phyloP scores from a whole-genome alignment of 495 filamentous ascomycete genomes.

The Talaromyces trachyspermus region DNA sequence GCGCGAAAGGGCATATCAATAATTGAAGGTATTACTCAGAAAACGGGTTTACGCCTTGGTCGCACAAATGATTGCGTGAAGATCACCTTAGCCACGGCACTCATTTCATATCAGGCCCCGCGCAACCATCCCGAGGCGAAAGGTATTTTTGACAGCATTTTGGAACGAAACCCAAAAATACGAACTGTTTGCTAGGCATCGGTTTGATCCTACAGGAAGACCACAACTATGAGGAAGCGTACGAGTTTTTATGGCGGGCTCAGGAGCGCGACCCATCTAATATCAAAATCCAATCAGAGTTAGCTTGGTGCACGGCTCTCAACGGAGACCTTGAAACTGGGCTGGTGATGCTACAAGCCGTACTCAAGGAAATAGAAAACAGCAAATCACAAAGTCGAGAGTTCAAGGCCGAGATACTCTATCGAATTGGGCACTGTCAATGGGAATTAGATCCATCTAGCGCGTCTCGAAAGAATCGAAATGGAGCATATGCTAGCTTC shows the following conservation, averaged over 20 bases:
- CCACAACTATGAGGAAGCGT: conserved; percentile 72
- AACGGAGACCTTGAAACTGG: conserved; percentile 62
- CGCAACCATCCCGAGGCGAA: conserved; percentile 86
- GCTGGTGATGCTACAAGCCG: conserved; percentile 58
- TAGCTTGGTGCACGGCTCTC: conserved; percentile 85
- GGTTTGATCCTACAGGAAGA: conserved; percentile 89
- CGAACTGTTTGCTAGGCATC: conserved; percentile 77
- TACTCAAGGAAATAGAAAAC: conserved; percentile 51
- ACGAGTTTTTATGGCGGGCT: conserved; percentile 69
- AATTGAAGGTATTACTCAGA: conserved; percentile 48
- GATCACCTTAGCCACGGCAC: conserved; percentile 67
- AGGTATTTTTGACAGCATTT: conserved; percentile 67
- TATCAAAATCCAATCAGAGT: conserved; percentile 69
- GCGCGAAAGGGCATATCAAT: conserved; percentile 63
- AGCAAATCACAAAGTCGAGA: conserved; percentile 54
- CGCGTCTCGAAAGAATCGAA: conserved; percentile 64
- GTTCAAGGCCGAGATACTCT: conserved; percentile 73
- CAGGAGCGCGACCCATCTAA: conserved; percentile 62
- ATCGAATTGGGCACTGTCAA: conserved; percentile 79
- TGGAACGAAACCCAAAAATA: conserved; percentile 62
- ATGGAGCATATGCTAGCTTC: conserved; percentile 74
- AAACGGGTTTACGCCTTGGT: conserved; percentile 57
- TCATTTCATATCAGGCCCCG: conserved; percentile 83
- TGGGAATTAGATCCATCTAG: conserved; percentile 74
- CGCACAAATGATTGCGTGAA: conserved; percentile 67